These are phyloP conservation scores for Talaromyces wortmannii DNA, from an alignment of 495 filamentous ascomycete genomes.

Conservation along the genomic window DNA sequence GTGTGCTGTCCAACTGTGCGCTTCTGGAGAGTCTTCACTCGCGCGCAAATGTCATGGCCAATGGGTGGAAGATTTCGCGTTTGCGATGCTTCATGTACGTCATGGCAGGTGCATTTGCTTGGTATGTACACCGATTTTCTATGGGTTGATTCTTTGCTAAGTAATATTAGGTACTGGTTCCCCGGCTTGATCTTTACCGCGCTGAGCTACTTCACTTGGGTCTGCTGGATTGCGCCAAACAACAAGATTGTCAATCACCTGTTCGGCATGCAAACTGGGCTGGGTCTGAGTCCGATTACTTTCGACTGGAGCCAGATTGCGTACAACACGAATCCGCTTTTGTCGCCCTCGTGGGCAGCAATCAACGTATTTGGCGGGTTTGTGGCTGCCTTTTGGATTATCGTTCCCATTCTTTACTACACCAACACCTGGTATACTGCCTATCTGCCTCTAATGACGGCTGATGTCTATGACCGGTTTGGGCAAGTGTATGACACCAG, in stretches of 20 bases:
- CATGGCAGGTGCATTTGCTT: constrained; percentile 46
- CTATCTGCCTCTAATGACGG: constrained; percentile 30
- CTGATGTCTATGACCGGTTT: constrained; percentile 70
- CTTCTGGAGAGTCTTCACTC: constrained; percentile 29
- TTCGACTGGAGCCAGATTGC: constrained; percentile 65
- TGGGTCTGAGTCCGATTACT: constrained; percentile 76
- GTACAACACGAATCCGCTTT: constrained; percentile 28
- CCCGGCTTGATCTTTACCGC: constrained; percentile 77
- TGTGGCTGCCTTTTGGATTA: constrained; percentile 24
- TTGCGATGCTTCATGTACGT: constrained; percentile 52
- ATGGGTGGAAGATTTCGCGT: constrained; percentile 55
- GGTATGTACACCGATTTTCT: constrained; percentile 56
- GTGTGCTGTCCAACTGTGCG: constrained; percentile 29
- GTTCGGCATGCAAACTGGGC: constrained; percentile 72
- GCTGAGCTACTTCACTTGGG: constrained; percentile 76
- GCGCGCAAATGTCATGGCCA: constrained; percentile 28
- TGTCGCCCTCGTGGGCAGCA: constrained; percentile 36
- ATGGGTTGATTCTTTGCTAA: neutral
- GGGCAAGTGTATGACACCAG: constrained; percentile 72
- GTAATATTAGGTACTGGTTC: constrained; percentile 41
- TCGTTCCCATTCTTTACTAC: constrained; percentile 28
- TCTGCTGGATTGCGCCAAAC: constrained; percentile 80
- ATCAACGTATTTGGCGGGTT: constrained; percentile 48
- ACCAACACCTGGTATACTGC: constrained; percentile 31
- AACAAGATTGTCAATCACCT: constrained; percentile 70